Evolutionary conservation across 176 grass and related monocot genomes (phyloP).

Genomic region (Musa beccarii): DNA sequence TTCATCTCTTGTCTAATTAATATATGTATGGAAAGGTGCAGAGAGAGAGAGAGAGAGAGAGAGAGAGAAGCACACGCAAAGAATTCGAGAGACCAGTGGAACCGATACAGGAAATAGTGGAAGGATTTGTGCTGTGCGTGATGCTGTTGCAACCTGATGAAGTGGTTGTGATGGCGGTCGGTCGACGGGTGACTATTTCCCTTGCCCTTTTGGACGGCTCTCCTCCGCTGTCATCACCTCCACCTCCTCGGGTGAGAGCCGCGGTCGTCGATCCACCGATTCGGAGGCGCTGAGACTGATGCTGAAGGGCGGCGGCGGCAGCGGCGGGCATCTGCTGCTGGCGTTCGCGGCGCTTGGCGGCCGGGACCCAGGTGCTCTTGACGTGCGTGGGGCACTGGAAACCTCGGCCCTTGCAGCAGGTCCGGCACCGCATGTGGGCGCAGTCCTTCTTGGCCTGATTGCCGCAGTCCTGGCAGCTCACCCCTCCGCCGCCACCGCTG

Average conservation of each 20-base stretch:
- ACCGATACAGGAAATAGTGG: not conserved
- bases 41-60: not conserved
- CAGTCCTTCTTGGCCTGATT: constrained; percentile 99
- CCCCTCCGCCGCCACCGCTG: constrained; percentile 39
- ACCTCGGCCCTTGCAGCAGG: constrained; percentile 84
- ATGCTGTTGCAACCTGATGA: constrained; percentile 59
- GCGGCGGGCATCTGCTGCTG: constrained; percentile 71
- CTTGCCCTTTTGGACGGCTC: constrained; percentile 34
- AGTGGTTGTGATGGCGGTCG: constrained; percentile 31
- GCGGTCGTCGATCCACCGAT: not conserved
- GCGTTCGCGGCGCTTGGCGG: constrained; percentile 72
- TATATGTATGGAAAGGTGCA: not conserved
- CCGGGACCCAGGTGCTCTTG: constrained; percentile 91
- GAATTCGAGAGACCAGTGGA: not conserved
- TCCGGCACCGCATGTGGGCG: constrained; percentile 69
- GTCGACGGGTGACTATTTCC: constrained; percentile 18
- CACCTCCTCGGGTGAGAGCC: not conserved
- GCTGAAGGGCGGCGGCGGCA: constrained; percentile 25
- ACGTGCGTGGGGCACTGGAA: constrained; percentile 86
- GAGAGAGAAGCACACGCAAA: constrained; percentile 1
- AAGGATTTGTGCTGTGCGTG: not conserved
- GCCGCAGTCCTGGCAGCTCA: constrained; percentile 96
- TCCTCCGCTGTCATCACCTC: not conserved
- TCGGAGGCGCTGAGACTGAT: constrained; percentile 12
- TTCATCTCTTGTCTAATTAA: too few relatives aligned